Evolutionary conservation across 2,329 filamentous ascomycete genomes (phyloP).

Genomic region (Trichoderma brevicompactum): DNA sequence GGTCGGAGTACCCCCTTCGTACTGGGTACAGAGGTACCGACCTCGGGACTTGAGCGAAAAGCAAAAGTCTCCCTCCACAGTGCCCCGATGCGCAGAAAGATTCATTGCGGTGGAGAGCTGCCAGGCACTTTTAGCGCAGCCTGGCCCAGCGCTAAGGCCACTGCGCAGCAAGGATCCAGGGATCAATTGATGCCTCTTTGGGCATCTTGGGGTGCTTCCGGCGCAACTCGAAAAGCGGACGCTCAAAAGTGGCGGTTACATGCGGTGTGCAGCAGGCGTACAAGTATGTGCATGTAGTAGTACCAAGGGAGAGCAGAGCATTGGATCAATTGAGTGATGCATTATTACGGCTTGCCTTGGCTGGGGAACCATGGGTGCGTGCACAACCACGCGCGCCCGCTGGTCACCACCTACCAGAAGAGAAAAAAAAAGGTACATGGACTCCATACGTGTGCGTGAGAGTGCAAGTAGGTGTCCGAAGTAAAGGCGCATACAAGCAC

Average conservation of each 20-base stretch:
- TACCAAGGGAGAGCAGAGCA: background rate
- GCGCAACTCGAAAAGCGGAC: background rate
- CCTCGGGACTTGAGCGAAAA: slow-evolving; percentile 21
- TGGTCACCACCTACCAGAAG: background rate
- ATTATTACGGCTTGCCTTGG: background rate
- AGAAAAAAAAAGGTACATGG: background rate
- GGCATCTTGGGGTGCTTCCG: background rate
- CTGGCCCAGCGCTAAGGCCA: slow-evolving; percentile 12
- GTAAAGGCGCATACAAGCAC: background rate
- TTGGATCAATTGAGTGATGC: background rate
- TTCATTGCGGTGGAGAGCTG: slow-evolving; percentile 26
- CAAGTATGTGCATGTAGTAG: background rate
- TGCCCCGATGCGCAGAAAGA: slow-evolving; percentile 16
- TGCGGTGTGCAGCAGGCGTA: slow-evolving; percentile 8
- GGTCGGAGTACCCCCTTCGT: background rate
- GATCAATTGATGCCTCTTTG: slow-evolving; percentile 18
- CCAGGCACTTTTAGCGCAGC: slow-evolving; percentile 24
- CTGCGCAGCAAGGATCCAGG: background rate
- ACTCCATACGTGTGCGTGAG: background rate
- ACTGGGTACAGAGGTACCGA: slow-evolving; percentile 23
- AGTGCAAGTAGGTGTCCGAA: no score
- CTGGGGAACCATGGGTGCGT: slow-evolving; percentile 22
- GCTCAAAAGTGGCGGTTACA: slow-evolving; percentile 3
- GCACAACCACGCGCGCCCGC: background rate
- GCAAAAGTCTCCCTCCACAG: slow-evolving; percentile 27